Percentiles rank a stretch among this genome's conserved stretches.
phyloP scores from a whole-genome alignment of 2,329 filamentous ascomycete genomes.

The Fusarium sp. region DNA sequence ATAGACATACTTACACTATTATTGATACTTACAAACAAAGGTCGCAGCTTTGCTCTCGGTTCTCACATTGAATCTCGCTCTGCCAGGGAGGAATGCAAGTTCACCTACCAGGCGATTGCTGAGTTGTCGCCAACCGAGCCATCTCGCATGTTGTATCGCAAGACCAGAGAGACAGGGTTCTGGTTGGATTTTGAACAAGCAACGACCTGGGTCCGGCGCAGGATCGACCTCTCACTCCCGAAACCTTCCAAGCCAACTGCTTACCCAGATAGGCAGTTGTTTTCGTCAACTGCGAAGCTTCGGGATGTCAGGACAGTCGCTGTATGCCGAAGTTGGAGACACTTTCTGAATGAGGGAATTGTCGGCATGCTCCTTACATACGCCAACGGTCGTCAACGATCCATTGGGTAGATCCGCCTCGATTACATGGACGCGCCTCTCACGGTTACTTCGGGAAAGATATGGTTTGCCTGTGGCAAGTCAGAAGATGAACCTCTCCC shows the following conservation, averaged over 20 bases:
- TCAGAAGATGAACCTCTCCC: rapidly evolving
- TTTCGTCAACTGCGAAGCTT: neutral
- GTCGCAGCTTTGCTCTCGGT: neutral
- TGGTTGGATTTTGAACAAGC: neutral
- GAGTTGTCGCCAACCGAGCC: neutral
- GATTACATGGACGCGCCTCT: neutral
- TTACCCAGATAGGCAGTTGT: rapidly evolving
- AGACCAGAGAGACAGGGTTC: neutral
- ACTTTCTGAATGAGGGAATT: rapidly evolving
- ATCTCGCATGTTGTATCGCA: neutral
- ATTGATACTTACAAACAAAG: neutral
- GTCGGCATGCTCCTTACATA: neutral
- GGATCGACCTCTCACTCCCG: no score
- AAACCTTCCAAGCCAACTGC: neutral
- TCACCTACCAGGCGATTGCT: neutral
- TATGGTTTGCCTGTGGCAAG: neutral
- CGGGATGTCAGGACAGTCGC: rapidly evolving
- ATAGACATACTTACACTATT: neutral
- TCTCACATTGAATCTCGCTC: neutral
- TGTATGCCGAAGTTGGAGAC: rapidly evolving
- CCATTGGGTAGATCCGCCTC: neutral
- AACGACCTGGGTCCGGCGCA: rapidly evolving
- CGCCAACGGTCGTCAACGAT: neutral
- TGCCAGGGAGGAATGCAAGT: neutral
- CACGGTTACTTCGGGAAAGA: rapidly evolving